Base-by-base conservation (phyloP, 805 yeast genomes). In the Teunomyces kruisii region DNA sequence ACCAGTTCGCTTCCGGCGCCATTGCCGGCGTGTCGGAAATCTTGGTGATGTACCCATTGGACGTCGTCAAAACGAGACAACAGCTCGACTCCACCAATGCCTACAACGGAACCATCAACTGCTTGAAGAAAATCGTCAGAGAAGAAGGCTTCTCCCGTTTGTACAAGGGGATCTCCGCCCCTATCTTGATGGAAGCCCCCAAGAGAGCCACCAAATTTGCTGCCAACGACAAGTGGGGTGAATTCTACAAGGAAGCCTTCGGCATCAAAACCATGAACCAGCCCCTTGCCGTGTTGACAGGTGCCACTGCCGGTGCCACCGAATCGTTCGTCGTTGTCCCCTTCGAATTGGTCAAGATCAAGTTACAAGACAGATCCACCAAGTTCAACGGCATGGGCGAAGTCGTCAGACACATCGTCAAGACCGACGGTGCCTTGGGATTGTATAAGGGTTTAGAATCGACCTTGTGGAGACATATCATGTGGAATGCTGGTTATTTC, bases 151-250 rank as follows among this genome's bases (percentile, higher is more conserved):
- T 82, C 33, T 69, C 85, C 9, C 77, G 94, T 51, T 78, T 92
- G 47, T 94, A 94, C 71, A 83, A 91, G 62, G 99, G 99, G 54
- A 94, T 94, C 58, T 73, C 87, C 26, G 96, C 99, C 17, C 99
- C 99, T 28, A 88, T 94, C 55, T 75, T 94, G 59, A 94, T 94
- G 99, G 99, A 94, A 68, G 99, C 98, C 10, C 99, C 99, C 53
- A 94, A 94, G 76, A 83, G 99, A 74, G 99, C 99, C 33, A 91
- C 96, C 54, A 94, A 94, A 68, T 94, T 94, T 64, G 97, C 98
- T 42, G 96, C 97, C 50, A 94, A 94, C 64, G 99, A 94, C 64
- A 95, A 89, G 66, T 94, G 96, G 86, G 92, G 96, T 43, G 85
- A 85, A 66, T 67, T 90, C 55, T 92, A 90, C 78, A 80, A 81